Evolutionary conservation across 1,139 yeast genomes (phyloP).

Genomic region (Debaryomyces udenii): DNA sequence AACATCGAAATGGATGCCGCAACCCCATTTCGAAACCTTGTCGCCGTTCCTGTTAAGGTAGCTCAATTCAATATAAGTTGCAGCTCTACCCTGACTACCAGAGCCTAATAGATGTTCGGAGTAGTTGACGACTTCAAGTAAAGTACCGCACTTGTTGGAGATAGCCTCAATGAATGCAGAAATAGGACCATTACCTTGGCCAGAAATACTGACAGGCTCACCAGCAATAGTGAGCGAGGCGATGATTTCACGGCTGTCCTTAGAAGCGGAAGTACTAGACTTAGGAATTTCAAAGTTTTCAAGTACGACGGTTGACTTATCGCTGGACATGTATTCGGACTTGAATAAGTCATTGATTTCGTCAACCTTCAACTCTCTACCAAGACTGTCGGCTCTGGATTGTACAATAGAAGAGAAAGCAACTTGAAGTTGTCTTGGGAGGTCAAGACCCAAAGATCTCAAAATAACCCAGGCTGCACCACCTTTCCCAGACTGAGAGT

Average conservation of each 20-base stretch:
- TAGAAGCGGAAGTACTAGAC: constrained; percentile 21
- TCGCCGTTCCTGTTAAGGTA: constrained; percentile 31
- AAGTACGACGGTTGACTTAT: constrained; percentile 27
- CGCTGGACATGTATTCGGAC: constrained; percentile 32
- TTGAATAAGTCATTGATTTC: constrained; percentile 46
- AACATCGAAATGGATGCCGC: constrained; percentile 50
- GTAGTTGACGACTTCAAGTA: constrained; percentile 46
- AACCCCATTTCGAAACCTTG: constrained; percentile 44
- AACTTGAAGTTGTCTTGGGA: constrained; percentile 51
- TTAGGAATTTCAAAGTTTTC: constrained; percentile 40
- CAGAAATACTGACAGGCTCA: constrained; percentile 28
- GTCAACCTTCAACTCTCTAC: constrained; percentile 48
- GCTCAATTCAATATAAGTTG: constrained; percentile 48
- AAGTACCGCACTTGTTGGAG: constrained; percentile 33
- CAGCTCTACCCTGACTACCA: constrained; percentile 49
- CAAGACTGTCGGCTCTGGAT: constrained; percentile 42
- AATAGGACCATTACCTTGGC: constrained; percentile 52
- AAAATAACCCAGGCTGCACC: constrained; percentile 56
- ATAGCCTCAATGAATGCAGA: constrained; percentile 50
- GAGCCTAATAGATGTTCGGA: constrained; percentile 49
- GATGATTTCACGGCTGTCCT: constrained; percentile 34
- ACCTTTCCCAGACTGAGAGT: constrained; percentile 55
- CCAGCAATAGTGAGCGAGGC: constrained; percentile 29
- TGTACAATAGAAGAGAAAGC: constrained; percentile 46
- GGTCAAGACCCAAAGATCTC: constrained; percentile 49